Conservation (phyloP, 108 stramenopile genomes). For the Pseudonitzschia delicatissima region DNA sequence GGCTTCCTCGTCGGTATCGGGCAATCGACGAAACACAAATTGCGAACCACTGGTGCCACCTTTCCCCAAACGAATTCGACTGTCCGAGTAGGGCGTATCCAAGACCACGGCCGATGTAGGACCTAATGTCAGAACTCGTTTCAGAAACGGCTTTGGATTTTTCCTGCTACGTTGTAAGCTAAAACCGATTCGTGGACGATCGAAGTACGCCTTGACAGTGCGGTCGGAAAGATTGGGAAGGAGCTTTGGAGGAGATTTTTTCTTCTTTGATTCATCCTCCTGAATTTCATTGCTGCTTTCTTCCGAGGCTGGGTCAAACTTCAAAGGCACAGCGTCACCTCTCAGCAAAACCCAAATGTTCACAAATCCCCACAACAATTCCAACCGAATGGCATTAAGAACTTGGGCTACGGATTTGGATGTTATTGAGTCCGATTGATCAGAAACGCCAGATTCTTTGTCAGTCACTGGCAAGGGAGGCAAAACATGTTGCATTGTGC, state of each 20-base stretch:
- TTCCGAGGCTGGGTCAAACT: conserved; percentile 5
- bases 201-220: conserved; percentile 64
- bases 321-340: conserved; percentile 65
- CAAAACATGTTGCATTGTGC: conserved; percentile 63
- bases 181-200: conserved; percentile 63
- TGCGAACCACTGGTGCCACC: conserved; percentile 71
- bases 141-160: not conserved
- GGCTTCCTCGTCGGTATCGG: conserved; percentile 26
- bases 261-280: not conserved
- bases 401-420: conserved; percentile 63
- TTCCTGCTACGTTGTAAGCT: conserved; percentile 22
- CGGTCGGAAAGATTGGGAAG: conserved; percentile 41
- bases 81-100: conserved; percentile 64
- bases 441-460: not conserved
- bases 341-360: conserved; percentile 53
- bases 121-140: conserved; percentile 40
- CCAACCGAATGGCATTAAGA: conserved; percentile 63
- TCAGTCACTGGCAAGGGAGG: conserved; percentile 33
- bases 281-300: not conserved
- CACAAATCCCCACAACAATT: conserved; percentile 48
- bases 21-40: conserved; percentile 57
- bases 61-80: conserved; percentile 51
- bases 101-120: conserved; percentile 63
- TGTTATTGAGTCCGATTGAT: too few species aligned
- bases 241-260: not conserved